These are phyloP conservation scores for Puccinia triticina DNA, from an alignment of 1,284 basidiomycete genomes.

Conservation along the genomic window DNA sequence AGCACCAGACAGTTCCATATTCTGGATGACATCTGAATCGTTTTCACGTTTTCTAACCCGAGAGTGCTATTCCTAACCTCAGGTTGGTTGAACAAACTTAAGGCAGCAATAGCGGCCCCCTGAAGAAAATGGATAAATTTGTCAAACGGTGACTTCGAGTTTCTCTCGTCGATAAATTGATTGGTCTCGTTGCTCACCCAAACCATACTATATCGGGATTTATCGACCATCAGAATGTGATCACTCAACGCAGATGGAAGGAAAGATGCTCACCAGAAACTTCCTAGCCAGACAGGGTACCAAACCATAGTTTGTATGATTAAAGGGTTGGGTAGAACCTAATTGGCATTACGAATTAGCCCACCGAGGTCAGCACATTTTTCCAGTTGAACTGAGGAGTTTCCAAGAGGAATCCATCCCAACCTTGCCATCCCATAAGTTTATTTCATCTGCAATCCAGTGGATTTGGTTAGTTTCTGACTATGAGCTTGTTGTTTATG, in stretches of 20 bases:
- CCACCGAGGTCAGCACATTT: background rate
- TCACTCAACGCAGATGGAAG: background rate
- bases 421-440: constrained; percentile 47
- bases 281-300: constrained; percentile 41
- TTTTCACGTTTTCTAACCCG: background rate
- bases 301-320: constrained; percentile 28
- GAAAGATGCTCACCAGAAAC: constrained; percentile 37
- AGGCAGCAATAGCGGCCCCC: constrained; percentile 36
- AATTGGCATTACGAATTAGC: background rate
- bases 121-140: background rate
- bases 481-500: background rate
- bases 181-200: constrained; percentile 21
- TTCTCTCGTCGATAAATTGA: background rate
- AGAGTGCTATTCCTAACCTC: background rate
- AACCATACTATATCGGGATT: constrained; percentile 16
- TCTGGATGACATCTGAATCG: constrained; percentile 2
- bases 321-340: constrained; percentile 43
- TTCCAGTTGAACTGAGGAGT: background rate
- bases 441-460: constrained; percentile 24
- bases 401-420: background rate
- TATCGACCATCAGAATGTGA: background rate
- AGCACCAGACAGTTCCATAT: constrained; percentile 18
- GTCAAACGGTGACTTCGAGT: background rate
- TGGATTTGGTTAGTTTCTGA: background rate
- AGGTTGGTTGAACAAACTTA: constrained; percentile 26